phyloP scores from a whole-genome alignment of 768 basidiomycete species.

The Hirschioporus abietinus region DNA sequence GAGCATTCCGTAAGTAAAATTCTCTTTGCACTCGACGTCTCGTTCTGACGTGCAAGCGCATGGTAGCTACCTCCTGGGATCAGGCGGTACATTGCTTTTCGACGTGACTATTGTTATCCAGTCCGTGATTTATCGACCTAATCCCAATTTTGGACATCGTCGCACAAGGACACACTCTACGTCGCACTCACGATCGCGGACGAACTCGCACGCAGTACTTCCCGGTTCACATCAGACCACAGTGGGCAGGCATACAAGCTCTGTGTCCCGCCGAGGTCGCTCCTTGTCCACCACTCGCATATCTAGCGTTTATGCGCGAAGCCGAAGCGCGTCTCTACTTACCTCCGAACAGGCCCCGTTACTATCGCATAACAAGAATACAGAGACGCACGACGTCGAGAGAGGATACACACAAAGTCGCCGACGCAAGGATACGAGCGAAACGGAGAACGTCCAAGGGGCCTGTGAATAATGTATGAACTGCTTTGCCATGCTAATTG shows the following conservation, averaged over 20 bases:
- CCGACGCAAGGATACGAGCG: neutral
- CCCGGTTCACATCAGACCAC: neutral
- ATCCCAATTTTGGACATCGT: neutral
- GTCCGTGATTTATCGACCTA: slow-evolving; percentile 66
- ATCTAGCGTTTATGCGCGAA: neutral
- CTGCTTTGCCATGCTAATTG: neutral
- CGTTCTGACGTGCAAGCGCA: neutral
- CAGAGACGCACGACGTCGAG: neutral
- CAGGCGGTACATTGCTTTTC: slow-evolving; percentile 88
- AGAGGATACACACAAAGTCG: neutral
- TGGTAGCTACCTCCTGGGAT: slow-evolving; percentile 84
- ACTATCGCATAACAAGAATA: neutral
- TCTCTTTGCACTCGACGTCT: neutral
- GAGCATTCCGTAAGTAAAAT: slow-evolving; percentile 70
- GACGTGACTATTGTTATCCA: slow-evolving; percentile 90
- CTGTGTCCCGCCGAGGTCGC: neutral
- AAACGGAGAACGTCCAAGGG: neutral
- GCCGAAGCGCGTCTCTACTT: neutral
- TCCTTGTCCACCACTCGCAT: neutral
- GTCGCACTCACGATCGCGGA: neutral
- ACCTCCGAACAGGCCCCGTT: neutral
- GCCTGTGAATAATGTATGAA: neutral
- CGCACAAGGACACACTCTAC: neutral
- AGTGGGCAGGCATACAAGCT: neutral
- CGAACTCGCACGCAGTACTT: neutral